These are phyloP conservation scores for Triglochin maritima DNA, from an alignment of 106 monocot species.

Conservation along the genomic window DNA sequence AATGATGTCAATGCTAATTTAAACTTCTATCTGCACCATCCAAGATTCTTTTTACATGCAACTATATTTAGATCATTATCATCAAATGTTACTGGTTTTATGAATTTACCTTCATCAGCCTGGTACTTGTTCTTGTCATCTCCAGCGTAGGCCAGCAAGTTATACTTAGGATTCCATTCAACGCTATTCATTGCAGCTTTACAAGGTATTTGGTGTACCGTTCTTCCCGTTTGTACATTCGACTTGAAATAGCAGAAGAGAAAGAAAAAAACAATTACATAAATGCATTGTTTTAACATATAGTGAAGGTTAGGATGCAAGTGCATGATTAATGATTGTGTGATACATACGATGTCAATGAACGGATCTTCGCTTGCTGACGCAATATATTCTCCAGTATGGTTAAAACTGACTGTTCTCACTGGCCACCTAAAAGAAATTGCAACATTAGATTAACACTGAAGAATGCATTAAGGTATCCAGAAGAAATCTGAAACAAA, in stretches of 20 bases:
- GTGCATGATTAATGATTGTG: background rate
- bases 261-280: background rate
- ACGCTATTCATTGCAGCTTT: constrained; percentile 98
- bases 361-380: constrained; percentile 93
- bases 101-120: constrained; percentile 56
- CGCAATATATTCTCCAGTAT: constrained; percentile 92
- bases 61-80: background rate
- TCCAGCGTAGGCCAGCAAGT: constrained; percentile 88
- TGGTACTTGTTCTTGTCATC: constrained; percentile 97
- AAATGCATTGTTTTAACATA: background rate
- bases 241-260: constrained; percentile 31
- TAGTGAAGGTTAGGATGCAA: too few species aligned
- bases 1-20: background rate
- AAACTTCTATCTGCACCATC: background rate
- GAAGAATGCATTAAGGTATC: background rate
- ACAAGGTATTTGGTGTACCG: constrained; percentile 82
- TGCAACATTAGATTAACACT: background rate
- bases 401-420: constrained; percentile 84
- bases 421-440: constrained; percentile 73
- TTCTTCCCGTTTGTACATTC: constrained; percentile 66
- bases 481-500: background rate
- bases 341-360: constrained; percentile 74
- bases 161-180: constrained; percentile 94
- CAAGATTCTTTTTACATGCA: background rate
- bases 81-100: background rate